phyloP scores from a whole-genome alignment of 805 yeast species.

The Torulaspora franciscae region DNA sequence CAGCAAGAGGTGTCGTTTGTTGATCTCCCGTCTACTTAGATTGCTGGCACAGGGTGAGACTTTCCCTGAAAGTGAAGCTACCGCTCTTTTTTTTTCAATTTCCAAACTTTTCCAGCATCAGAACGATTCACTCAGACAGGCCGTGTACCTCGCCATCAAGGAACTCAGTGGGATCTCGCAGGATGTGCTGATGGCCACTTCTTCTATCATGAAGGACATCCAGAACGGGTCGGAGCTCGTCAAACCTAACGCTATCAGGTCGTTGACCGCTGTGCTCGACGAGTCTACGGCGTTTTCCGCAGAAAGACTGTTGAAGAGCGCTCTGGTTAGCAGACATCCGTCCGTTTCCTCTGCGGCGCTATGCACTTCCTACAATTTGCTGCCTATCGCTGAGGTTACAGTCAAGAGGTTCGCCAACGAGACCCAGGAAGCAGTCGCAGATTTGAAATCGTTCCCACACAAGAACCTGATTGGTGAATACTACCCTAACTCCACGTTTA shows the following conservation, averaged over 20 bases:
- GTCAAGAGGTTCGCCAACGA: conserved; percentile 93
- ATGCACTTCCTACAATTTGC: conserved; percentile 81
- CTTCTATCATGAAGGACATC: conserved; percentile 96
- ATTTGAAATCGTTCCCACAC: conserved; percentile 39
- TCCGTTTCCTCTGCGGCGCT: conserved; percentile 90
- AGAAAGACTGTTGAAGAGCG: conserved; percentile 86
- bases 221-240: conserved; percentile 81
- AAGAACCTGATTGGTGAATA: conserved; percentile 37
- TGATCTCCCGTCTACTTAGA: conserved; percentile 78
- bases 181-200: conserved; percentile 95
- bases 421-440: conserved; percentile 79
- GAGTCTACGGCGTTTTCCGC: conserved; percentile 86
- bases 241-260: conserved; percentile 92
- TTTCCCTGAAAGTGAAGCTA: conserved; percentile 85
- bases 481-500: conserved; percentile 67
- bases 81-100: conserved; percentile 86
- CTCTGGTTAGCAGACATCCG: conserved; percentile 87
- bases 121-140: conserved; percentile 76
- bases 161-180: conserved; percentile 80
- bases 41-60: conserved; percentile 80
- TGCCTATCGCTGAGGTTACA: conserved; percentile 86
- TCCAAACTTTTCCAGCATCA: conserved; percentile 93
- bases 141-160: conserved; percentile 90
- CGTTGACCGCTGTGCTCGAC: conserved; percentile 85
- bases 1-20: conserved; percentile 76